Conservation (phyloP, 441 rosid species). For the Mallotus repandus region DNA sequence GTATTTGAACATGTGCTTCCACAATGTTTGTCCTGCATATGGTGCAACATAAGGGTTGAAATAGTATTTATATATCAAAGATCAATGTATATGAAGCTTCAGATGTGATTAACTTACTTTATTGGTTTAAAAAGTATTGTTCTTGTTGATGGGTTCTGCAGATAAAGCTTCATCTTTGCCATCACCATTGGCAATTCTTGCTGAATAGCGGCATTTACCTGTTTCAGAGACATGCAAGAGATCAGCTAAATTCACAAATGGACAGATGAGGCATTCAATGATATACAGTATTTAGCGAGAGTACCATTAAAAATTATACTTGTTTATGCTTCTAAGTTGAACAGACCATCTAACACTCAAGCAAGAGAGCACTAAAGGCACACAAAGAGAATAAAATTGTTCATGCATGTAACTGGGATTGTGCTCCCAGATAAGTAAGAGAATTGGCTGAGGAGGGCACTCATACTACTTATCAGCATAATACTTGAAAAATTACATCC, state of each 20-base stretch:
- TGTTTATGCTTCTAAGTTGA: neutral
- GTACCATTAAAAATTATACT: neutral
- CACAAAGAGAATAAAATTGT: neutral
- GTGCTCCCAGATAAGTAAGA: neutral
- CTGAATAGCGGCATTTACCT: slow-evolving; percentile 78
- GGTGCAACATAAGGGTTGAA: neutral
- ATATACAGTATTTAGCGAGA: neutral
- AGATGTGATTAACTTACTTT: slow-evolving; percentile 48
- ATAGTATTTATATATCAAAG: too few relatives aligned
- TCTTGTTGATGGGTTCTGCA: slow-evolving; percentile 83
- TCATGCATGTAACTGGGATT: neutral
- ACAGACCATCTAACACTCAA: neutral
- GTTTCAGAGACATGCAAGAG: slow-evolving; percentile 27
- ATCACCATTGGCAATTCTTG: slow-evolving; percentile 72
- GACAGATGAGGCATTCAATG: too few relatives aligned
- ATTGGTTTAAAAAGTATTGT: slow-evolving; percentile 94
- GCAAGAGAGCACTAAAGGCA: neutral
- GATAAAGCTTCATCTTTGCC: slow-evolving; percentile 89
- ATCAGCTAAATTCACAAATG: slow-evolving; percentile 15
- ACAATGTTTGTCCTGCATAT: slow-evolving; percentile 84
- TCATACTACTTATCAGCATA: neutral
- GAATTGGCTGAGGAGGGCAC: neutral
- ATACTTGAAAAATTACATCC: neutral
- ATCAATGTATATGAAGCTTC: neutral
- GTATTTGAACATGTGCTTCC: slow-evolving; percentile 90